A percentile compares a stretch with the other conserved stretches of the same genome.
Conservation (phyloP, 768 basidiomycete genomes). For the Pholiota microspora region DNA sequence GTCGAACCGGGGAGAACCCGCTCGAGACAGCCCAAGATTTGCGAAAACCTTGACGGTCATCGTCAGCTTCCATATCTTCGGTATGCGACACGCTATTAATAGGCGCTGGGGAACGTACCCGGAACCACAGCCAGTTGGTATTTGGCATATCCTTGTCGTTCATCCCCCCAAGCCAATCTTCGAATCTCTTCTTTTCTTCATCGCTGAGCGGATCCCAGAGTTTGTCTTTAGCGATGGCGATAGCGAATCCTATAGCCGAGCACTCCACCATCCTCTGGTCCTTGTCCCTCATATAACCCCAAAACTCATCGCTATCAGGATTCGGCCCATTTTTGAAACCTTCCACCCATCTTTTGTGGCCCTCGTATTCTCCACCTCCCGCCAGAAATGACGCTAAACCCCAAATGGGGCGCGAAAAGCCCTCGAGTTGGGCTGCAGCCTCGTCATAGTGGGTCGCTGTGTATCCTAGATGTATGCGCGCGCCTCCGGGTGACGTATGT, state of each 20-base stretch:
- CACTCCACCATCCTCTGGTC: conserved; percentile 86
- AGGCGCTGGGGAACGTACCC: conserved; percentile 36
- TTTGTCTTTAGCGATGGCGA: conserved; percentile 62
- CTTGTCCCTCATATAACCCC: conserved; percentile 72
- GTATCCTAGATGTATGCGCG: conserved; percentile 66
- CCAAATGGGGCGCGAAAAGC: conserved; percentile 78
- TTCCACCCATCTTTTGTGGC: conserved; percentile 58
- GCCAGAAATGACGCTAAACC: conserved; percentile 64
- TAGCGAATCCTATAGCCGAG: conserved; percentile 70
- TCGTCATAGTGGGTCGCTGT: conserved; percentile 75
- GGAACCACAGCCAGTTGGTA: conserved; percentile 84
- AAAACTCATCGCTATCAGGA: conserved; percentile 65
- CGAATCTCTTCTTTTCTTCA: conserved; percentile 54
- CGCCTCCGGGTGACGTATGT: conserved; percentile 73
- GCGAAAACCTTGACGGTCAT: conserved; percentile 56
- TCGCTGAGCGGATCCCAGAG: conserved; percentile 61
- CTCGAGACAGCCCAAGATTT: conserved; percentile 66
- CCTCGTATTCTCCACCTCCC: conserved; percentile 60
- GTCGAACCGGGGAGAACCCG: conserved; percentile 56
- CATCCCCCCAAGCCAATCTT: conserved; percentile 70
- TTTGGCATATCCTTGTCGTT: conserved; percentile 84
- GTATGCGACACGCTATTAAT: neutral
- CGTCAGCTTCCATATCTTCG: neutral
- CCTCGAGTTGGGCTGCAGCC: conserved; percentile 69
- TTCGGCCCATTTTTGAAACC: conserved; percentile 72